Conservation (phyloP, 257 asterid species). For the Penstemon barbatus region DNA sequence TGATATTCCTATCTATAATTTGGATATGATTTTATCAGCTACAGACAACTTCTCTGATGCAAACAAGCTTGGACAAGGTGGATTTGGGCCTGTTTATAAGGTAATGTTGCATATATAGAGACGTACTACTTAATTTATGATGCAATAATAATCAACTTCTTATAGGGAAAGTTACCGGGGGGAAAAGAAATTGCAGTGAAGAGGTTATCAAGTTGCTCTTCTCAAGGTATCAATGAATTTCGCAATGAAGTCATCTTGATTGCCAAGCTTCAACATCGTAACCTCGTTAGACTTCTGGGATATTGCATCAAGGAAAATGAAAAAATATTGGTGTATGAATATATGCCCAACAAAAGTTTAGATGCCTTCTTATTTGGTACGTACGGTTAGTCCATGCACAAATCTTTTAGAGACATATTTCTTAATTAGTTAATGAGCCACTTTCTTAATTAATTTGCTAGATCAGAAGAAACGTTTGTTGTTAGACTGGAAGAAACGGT, state of each 20-base stretch:
- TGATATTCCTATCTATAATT: slow-evolving; percentile 42
- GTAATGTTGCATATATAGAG: slow-evolving; percentile 14
- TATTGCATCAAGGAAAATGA: slow-evolving; percentile 42
- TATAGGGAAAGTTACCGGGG: slow-evolving; percentile 43
- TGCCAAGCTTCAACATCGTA: slow-evolving; percentile 51
- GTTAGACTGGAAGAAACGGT: slow-evolving; percentile 40
- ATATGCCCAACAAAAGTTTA: slow-evolving; percentile 8
- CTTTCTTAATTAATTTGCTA: slow-evolving; percentile 10
- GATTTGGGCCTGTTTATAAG: slow-evolving; percentile 71
- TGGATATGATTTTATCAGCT: slow-evolving; percentile 46
- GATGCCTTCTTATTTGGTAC: slow-evolving; percentile 37
- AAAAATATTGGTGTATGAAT: slow-evolving; percentile 44
- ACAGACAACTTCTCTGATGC: slow-evolving; percentile 50
- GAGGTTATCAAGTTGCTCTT: slow-evolving; percentile 39
- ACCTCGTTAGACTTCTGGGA: slow-evolving; percentile 49
- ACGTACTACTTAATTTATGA: neutral
- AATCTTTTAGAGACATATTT: neutral
- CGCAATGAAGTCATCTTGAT: slow-evolving; percentile 44
- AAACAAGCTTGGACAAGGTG: slow-evolving; percentile 65
- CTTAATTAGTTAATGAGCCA: neutral
- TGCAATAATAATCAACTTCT: neutral
- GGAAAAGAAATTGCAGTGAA: slow-evolving; percentile 48
- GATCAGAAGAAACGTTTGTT: slow-evolving; percentile 29
- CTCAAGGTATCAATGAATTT: slow-evolving; percentile 49
- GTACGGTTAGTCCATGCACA: slow-evolving; percentile 30